Percentiles rank a stretch among this genome's conserved stretches.
Conservation (phyloP, 495 filamentous ascomycete genomes). For the Choiromyces venosus region DNA sequence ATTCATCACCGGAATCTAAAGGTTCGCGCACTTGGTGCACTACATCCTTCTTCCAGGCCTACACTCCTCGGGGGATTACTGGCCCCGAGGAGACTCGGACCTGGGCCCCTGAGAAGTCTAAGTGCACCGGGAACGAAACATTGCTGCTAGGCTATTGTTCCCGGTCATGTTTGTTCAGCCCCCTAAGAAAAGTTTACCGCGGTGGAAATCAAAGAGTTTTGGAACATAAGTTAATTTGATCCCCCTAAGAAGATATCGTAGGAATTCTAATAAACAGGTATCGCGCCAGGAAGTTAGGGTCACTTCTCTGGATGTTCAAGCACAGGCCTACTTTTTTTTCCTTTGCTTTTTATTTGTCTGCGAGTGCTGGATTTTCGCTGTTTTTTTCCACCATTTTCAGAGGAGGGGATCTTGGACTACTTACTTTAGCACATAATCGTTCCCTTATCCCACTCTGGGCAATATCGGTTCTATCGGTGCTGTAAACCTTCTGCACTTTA, state of each 20-base stretch:
- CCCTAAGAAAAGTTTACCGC: not conserved
- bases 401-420: too few relatives aligned
- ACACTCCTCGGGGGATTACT: not conserved
- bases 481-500: too few relatives aligned
- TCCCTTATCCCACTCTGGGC: too few relatives aligned
- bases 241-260: too few relatives aligned
- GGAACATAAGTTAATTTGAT: too few relatives aligned
- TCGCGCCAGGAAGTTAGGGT: too few relatives aligned
- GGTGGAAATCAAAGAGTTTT: not conserved
- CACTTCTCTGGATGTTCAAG: too few relatives aligned
- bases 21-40: not conserved
- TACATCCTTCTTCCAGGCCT: not conserved
- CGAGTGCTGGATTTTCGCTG: conserved; percentile 3
- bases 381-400: conserved; percentile 6
- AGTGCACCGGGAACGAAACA: not conserved
- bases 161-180: not conserved
- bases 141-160: not conserved
- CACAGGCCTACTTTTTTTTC: too few relatives aligned
- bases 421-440: too few relatives aligned
- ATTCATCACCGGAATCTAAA: not conserved
- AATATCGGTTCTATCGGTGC: too few relatives aligned
- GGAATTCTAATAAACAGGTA: too few relatives aligned
- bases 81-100: not conserved
- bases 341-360: conserved; percentile 5
- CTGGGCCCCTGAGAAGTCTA: not conserved